phyloP scores from a whole-genome alignment of 345 rosid genomes.

The Citrus sp. region DNA sequence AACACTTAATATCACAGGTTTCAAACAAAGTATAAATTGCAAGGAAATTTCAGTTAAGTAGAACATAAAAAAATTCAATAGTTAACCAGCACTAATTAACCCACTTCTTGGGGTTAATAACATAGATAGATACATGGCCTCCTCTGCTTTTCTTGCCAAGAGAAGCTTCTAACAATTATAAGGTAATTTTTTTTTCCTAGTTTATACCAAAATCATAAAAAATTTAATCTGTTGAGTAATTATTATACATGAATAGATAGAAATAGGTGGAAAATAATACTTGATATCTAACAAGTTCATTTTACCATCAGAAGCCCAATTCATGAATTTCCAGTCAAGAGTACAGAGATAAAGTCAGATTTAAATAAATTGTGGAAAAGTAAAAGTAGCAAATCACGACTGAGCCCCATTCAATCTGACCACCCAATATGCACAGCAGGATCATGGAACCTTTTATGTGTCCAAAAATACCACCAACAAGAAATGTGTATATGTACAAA shows the following conservation, averaged over 20 bases:
- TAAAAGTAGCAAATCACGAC: background rate
- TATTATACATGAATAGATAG: background rate
- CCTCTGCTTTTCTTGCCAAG: background rate
- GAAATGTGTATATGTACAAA: background rate
- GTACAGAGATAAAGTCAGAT: background rate
- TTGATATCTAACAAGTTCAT: background rate
- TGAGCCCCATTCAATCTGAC: background rate
- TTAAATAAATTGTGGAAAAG: background rate
- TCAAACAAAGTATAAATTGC: background rate
- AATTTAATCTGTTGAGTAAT: background rate
- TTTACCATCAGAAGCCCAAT: background rate
- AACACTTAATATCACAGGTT: conserved; percentile 14
- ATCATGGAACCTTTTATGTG: background rate
- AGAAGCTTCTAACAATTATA: background rate
- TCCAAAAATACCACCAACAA: background rate
- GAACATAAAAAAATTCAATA: background rate
- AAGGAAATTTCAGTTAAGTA: conserved; percentile 2
- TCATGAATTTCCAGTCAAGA: background rate
- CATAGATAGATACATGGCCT: background rate
- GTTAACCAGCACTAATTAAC: background rate
- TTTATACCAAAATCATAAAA: background rate
- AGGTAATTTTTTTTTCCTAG: background rate
- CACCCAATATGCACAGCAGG: background rate
- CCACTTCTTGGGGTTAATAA: background rate
- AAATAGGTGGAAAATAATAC: background rate